These are phyloP conservation scores for Paramecium sonneborni DNA, from an alignment of 73 alveolate genomes.

Conservation along the genomic window DNA sequence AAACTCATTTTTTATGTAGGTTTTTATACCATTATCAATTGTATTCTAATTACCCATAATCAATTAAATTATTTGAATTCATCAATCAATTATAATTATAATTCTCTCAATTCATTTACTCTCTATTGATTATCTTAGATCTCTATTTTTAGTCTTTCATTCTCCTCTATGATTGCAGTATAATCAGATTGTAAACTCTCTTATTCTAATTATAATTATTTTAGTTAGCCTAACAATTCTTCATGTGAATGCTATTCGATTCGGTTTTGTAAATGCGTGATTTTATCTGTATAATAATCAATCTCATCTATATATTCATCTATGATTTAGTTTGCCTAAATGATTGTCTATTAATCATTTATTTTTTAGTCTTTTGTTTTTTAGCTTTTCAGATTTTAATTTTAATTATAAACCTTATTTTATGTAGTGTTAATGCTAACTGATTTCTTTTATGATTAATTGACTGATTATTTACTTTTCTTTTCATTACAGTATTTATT, in stretches of 20 bases:
- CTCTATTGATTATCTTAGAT: neutral
- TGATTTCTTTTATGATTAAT: neutral
- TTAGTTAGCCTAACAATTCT: neutral
- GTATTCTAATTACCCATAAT: conserved; percentile 45
- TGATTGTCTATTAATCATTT: neutral
- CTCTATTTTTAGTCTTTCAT: neutral
- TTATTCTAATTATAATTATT: neutral
- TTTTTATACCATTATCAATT: conserved; percentile 1
- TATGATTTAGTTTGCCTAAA: neutral
- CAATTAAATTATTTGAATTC: conserved; percentile 28
- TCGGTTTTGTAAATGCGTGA: neutral
- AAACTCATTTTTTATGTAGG: conserved; percentile 61
- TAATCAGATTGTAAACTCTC: neutral
- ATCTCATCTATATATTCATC: conserved; percentile 1
- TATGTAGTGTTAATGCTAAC: neutral
- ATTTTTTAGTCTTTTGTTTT: neutral
- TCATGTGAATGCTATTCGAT: neutral
- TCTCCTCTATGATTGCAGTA: neutral
- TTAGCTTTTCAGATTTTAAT: neutral
- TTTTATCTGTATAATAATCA: neutral
- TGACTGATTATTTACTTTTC: neutral
- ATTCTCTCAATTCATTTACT: conserved; percentile 35
- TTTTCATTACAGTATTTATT: conserved; percentile 6
- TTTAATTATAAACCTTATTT: neutral
- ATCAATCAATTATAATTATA: conserved; percentile 29